Base-by-base conservation (phyloP, 495 filamentous ascomycete genomes). In the Cercophora sp. region DNA sequence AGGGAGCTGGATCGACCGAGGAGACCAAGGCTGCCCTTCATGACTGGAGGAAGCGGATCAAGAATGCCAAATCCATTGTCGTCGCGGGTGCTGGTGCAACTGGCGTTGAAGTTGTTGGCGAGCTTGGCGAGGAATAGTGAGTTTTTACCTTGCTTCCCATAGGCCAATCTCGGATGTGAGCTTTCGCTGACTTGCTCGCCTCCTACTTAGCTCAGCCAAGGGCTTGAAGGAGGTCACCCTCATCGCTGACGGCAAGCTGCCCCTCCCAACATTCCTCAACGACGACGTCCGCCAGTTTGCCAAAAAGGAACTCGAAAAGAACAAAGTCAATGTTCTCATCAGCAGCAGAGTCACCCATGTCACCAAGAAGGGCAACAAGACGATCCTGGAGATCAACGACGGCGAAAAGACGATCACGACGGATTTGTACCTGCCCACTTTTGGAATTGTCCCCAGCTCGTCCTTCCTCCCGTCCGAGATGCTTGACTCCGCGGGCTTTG, bases 41-140 rank as follows among this genome's bases (percentile, higher is more conserved):
- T 40, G 54, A 61, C 2, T 70, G 77, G 25, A 77, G 78, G 39
- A 48, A 72, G 8, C 36, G 60, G 16, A 75, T 88, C 44, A 55
- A 68, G 3, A 52, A 31, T 1, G 85, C 85, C 18, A 76, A 80
- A 43, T 75, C 68, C 18, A 81, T 91, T 50, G 77, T 85, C 4
- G 65, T 88, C 36, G 83, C 73, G 5, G 88, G 88, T 25, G 87
- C 74, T 0, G 88, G 88, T 0, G 69, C 82, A 3, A 80, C 85
- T 2, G 87, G 85, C 9, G 76, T 89, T 36, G 84, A 87, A 55
- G 52, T 81, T 1, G 75, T 77, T 1, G 85, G 75, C 27, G 85
- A 87, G 64, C 59, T 85, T 18, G 79, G 73, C 4, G 73, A 77
- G 18, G 71, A 71, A 37, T 72, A 65, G 40, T 43, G 23, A 22